Conservation (phyloP, 108 stramenopile species). For the Nannochloropsis salina region DNA sequence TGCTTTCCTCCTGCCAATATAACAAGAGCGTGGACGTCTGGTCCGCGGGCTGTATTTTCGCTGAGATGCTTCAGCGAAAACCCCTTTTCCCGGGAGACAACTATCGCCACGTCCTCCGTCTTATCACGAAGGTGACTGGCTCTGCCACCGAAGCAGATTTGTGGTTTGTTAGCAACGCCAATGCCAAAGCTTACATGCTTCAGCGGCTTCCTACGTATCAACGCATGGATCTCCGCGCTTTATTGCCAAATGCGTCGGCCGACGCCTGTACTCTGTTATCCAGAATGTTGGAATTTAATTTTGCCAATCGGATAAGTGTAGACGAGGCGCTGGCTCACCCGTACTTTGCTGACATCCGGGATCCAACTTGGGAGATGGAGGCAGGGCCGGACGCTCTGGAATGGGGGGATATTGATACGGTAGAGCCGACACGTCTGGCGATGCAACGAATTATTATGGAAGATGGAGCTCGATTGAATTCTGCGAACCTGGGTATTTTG, state of each 20-base stretch:
- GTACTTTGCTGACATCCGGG: conserved; percentile 24
- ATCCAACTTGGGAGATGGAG: conserved; percentile 8
- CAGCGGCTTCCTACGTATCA: neutral
- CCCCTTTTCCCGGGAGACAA: conserved; percentile 56
- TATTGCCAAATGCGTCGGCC: conserved; percentile 26
- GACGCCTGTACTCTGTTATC: conserved; percentile 75
- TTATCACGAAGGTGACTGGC: conserved; percentile 55
- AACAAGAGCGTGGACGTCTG: conserved; percentile 52
- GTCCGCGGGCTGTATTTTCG: conserved; percentile 57
- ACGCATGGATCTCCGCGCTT: conserved; percentile 22
- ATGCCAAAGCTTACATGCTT: neutral
- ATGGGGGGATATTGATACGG: conserved; percentile 3
- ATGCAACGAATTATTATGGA: conserved; percentile 16
- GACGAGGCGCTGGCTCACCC: conserved; percentile 55
- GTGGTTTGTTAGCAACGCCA: conserved; percentile 58
- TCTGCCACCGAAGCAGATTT: conserved; percentile 77
- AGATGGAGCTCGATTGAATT: neutral
- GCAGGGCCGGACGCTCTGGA: neutral
- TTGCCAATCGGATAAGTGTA: conserved; percentile 52
- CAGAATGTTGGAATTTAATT: conserved; percentile 80
- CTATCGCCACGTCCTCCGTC: conserved; percentile 53
- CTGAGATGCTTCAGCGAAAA: conserved; percentile 54
- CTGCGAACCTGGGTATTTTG: neutral
- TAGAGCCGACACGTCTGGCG: neutral
- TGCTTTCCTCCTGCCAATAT: conserved; percentile 57